Percentiles rank a stretch among this genome's conserved stretches.
Evolutionary conservation across 2,329 filamentous ascomycete genomes (phyloP).

Genomic region (Aureobasidium mangrovei): DNA sequence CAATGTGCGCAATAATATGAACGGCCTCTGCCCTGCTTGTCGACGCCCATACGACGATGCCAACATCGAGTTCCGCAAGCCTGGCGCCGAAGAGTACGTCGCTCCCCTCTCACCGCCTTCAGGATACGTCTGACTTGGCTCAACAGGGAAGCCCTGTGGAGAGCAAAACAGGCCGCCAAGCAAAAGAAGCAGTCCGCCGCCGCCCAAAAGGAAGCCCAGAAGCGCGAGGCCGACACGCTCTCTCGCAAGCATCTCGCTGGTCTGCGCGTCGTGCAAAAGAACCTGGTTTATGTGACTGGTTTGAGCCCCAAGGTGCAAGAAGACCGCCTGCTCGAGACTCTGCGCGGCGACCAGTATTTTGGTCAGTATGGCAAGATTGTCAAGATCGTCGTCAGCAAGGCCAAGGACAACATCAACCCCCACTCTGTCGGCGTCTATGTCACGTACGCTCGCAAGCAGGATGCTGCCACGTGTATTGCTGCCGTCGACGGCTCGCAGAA

Average conservation of each 20-base stretch:
- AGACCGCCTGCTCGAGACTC: slow-evolving; percentile 80
- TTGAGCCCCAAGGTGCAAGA: slow-evolving; percentile 86
- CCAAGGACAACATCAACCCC: slow-evolving; percentile 65
- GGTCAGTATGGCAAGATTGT: slow-evolving; percentile 97
- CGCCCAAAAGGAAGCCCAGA: slow-evolving; percentile 90
- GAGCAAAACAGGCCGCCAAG: slow-evolving; percentile 66
- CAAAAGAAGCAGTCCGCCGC: slow-evolving; percentile 87
- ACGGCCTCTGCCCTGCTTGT: slow-evolving; percentile 94
- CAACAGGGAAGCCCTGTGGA: slow-evolving; percentile 41
- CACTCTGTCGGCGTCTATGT: slow-evolving; percentile 95
- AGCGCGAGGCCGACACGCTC: slow-evolving; percentile 89
- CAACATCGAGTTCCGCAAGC: slow-evolving; percentile 93
- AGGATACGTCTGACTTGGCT: not conserved
- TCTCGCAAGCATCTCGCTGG: slow-evolving; percentile 94
- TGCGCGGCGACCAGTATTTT: slow-evolving; percentile 88
- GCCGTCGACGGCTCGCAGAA: slow-evolving; percentile 91
- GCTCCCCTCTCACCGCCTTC: not conserved
- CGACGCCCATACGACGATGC: slow-evolving; percentile 92
- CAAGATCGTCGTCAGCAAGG: slow-evolving; percentile 97
- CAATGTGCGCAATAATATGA: slow-evolving; percentile 97
- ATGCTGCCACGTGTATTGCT: slow-evolving; percentile 80
- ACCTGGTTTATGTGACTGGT: slow-evolving; percentile 95
- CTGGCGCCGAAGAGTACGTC: slow-evolving; percentile 86
- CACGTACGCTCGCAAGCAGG: slow-evolving; percentile 88
- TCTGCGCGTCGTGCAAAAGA: slow-evolving; percentile 94